Evolutionary conservation across 441 rosid species (phyloP), one percentile per base, ranked within the genome.

Genomic region (Erodium chrysanthum): DNA sequence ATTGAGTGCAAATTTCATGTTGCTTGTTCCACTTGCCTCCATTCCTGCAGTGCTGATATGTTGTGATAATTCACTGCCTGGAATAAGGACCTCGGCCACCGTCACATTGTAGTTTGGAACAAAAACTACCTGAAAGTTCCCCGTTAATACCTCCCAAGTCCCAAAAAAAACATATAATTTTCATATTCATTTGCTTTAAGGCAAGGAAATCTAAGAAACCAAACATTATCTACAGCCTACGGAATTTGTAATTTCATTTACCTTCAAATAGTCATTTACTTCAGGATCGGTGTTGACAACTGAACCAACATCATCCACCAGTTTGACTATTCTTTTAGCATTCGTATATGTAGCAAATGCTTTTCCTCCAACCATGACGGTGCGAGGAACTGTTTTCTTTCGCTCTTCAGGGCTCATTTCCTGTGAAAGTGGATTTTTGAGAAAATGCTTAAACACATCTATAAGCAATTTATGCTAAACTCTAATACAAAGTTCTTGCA

Each of bases 21-120:
- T 94, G 83, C 99, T 91, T 66, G 99, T 94, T 78, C 99, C 99
- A 77, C 99, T 94, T 23, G 99, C 99, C 81, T 94, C 99, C 99
- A 94, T 94, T 29, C 99, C 99, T 69, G 97, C 96, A 46, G 97
- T 94, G 74, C 99, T 93, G 88, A 93, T 93, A 74, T 91, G 98
- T 72, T 93, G 92, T 65, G 98, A 93, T 71, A 93, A 90, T 83
- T 93, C 98, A 74, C 98, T 93, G 18, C 92, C 93, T 77, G 97
- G 98, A 74, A 93, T 93, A 65, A 93, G 96, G 83, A 84, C 67
- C 75, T 93, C 97, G 68, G 98, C 97, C 62, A 93, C 97, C 67
- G 96, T 89, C 73, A 93, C 98, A 70, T 93, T 93, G 84, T 93
- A 91, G 78, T 93, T 93, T 40, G 97, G 97, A 70, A 93, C 88